phyloP scores from a whole-genome alignment of 805 yeast species.

The Maudiozyma saulgeensis region DNA sequence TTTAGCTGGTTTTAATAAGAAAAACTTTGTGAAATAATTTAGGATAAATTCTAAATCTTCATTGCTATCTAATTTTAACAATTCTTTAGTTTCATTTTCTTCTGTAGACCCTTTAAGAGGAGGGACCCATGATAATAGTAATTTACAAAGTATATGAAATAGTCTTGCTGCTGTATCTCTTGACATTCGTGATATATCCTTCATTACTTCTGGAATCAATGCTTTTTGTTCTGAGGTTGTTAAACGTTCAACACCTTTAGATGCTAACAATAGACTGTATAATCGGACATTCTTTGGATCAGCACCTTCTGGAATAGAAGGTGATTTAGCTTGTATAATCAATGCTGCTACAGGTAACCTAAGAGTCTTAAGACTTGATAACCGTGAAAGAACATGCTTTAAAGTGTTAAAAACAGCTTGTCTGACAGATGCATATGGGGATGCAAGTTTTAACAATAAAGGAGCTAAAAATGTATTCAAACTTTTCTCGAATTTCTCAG shows the following conservation, averaged over 20 bases:
- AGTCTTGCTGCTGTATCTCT: conserved; percentile 42
- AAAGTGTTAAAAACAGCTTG: conserved; percentile 57
- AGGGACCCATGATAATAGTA: conserved; percentile 39
- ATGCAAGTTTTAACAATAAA: conserved; percentile 63
- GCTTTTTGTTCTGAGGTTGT: conserved; percentile 27
- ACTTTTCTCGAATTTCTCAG: conserved; percentile 51
- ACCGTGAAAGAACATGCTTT: conserved; percentile 57
- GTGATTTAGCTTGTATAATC: conserved; percentile 51
- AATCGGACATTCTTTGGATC: conserved; percentile 46
- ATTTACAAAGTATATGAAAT: conserved; percentile 50
- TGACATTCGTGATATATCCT: conserved; percentile 36
- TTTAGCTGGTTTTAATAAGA: conserved; percentile 44
- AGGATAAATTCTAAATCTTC: conserved; percentile 40
- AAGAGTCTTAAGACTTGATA: conserved; percentile 46
- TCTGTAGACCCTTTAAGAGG: conserved; percentile 41
- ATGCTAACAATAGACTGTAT: conserved; percentile 55
- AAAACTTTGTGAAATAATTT: conserved; percentile 43
- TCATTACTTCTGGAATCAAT: conserved; percentile 40
- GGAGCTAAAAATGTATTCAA: conserved; percentile 65
- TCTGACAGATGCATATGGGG: conserved; percentile 58
- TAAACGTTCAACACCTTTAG: conserved; percentile 58
- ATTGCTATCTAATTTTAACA: conserved; percentile 29
- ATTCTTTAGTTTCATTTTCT: conserved; percentile 28
- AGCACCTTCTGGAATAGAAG: conserved; percentile 32
- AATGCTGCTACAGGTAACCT: conserved; percentile 56